phyloP scores from a whole-genome alignment of 441 rosid genomes.

The Caryocar brasiliense region DNA sequence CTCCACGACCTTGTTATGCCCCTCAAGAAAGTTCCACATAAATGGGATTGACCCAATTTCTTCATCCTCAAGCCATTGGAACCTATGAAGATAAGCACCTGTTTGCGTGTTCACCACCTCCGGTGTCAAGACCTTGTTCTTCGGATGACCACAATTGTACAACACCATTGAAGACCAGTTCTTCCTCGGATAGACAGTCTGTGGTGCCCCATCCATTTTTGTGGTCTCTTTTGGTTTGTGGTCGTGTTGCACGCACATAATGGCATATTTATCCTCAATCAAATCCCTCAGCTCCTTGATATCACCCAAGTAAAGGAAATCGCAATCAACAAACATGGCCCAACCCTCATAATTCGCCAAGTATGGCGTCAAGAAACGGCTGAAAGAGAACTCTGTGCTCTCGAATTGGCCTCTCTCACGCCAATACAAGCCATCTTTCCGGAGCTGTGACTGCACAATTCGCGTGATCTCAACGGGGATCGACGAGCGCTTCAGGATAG shows the following conservation, averaged over 20 bases:
- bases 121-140: conserved; percentile 62
- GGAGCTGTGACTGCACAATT: conserved; percentile 68
- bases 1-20: conserved; percentile 68
- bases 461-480: conserved; percentile 75
- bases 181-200: conserved; percentile 90
- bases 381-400: conserved; percentile 95
- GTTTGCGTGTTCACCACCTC: conserved; percentile 49
- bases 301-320: conserved; percentile 75
- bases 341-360: conserved; percentile 72
- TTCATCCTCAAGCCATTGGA: conserved; percentile 82
- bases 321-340: conserved; percentile 97
- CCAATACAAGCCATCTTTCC: conserved; percentile 63
- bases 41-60: conserved; percentile 81
- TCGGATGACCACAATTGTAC: conserved; percentile 86
- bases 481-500: conserved; percentile 59
- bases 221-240: conserved; percentile 84
- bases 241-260: conserved; percentile 94
- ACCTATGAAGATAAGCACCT: conserved; percentile 78
- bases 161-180: conserved; percentile 98
- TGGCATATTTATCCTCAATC: conserved; percentile 76
- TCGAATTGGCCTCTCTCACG: conserved; percentile 67
- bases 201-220: conserved; percentile 94
- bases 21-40: conserved; percentile 92
- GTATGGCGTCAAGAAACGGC: conserved; percentile 78
- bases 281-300: conserved; percentile 65